phyloP scores from a whole-genome alignment of 2,329 filamentous ascomycete genomes.

The Nigrograna mackinnonii region DNA sequence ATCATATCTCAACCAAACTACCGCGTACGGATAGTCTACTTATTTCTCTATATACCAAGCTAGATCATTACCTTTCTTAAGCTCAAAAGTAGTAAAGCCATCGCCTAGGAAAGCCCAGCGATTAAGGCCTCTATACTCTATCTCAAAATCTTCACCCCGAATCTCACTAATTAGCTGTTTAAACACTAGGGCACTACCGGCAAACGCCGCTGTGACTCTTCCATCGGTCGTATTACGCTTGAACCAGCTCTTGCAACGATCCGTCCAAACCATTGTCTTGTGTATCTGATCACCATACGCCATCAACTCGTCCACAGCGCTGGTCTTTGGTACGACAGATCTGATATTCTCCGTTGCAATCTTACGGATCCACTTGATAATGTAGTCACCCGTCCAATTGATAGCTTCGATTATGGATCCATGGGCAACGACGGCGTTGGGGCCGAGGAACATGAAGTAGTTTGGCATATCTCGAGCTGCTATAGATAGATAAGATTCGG shows the following conservation, averaged over 20 bases:
- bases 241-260: constrained; percentile 19
- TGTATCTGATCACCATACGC: constrained; percentile 18
- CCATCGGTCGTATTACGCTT: constrained; percentile 19
- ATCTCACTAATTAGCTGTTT: constrained; percentile 33
- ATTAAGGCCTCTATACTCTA: constrained; percentile 49
- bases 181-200: constrained; percentile 18
- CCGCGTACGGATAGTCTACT: no score
- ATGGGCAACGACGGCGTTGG: constrained; percentile 20
- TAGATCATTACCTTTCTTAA: constrained; percentile 36
- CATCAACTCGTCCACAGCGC: constrained; percentile 18
- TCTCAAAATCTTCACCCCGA: constrained; percentile 53
- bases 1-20: no score
- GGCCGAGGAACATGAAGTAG: constrained; percentile 29
- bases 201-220: constrained; percentile 19
- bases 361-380: constrained; percentile 26
- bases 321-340: constrained; percentile 13
- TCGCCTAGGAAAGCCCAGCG: constrained; percentile 54
- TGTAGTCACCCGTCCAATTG: constrained; percentile 23
- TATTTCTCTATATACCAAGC: constrained; percentile 24
- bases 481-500: constrained; percentile 44
- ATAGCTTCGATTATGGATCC: constrained; percentile 19
- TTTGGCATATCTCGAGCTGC: constrained; percentile 20
- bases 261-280: constrained; percentile 20
- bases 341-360: constrained; percentile 21
- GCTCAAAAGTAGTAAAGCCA: constrained; percentile 48